Evolutionary conservation across 345 rosid genomes (phyloP).

Genomic region (Dipteronia dyeriana): DNA sequence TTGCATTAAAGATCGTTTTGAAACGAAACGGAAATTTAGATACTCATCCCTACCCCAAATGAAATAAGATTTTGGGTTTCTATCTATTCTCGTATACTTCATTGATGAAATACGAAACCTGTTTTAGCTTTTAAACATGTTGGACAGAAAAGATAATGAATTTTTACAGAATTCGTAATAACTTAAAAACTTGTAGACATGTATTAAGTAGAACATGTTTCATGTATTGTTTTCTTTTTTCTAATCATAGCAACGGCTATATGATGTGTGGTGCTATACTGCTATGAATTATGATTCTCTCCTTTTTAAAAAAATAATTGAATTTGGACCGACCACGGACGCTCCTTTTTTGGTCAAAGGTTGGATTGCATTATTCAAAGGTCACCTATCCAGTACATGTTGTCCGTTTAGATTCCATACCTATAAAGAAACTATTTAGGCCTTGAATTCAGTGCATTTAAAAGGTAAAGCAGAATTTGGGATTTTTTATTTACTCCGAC

Average conservation of each 20-base stretch:
- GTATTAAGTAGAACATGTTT: background rate
- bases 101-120: too few species aligned
- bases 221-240: too few species aligned
- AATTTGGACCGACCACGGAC: conserved; percentile 13
- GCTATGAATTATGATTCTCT: too few species aligned
- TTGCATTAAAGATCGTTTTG: too few species aligned
- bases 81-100: too few species aligned
- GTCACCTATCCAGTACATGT: background rate
- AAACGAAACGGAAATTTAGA: too few species aligned
- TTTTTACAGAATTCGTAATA: too few species aligned
- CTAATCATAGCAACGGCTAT: conserved; percentile 34
- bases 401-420: conserved; percentile 13
- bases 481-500: background rate
- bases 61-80: too few species aligned
- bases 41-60: too few species aligned
- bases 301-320: background rate
- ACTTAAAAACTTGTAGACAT: too few species aligned
- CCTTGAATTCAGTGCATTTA: background rate
- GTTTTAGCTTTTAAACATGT: too few species aligned
- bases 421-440: background rate
- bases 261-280: conserved; percentile 26
- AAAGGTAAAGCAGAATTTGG: background rate
- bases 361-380: background rate
- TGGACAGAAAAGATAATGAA: too few species aligned
- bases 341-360: conserved; percentile 3